Evolutionary conservation across 192 early-diverging fungal genomes (phyloP).

Genomic region (Podochytrium sp.): DNA sequence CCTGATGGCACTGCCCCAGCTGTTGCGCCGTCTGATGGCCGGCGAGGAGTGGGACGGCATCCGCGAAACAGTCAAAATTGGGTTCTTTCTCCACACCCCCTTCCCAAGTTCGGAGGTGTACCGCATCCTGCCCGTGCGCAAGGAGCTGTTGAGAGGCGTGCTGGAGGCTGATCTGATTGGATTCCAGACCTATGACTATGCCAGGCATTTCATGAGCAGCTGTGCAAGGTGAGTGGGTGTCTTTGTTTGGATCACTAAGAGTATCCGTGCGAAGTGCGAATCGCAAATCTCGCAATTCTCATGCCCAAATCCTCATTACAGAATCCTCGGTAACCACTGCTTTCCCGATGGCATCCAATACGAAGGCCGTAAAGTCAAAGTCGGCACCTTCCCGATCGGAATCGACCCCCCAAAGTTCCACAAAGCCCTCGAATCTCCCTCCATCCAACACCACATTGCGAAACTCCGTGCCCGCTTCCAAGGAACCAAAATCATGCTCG

Average conservation of each 20-base stretch:
- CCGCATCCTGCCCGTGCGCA: conserved; percentile 64
- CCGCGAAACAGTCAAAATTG: conserved; percentile 85
- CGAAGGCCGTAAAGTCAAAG: conserved; percentile 90
- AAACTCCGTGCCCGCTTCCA: conserved; percentile 83
- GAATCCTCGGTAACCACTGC: conserved; percentile 88
- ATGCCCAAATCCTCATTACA: not conserved
- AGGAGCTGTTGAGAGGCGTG: conserved; percentile 90
- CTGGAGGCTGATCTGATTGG: conserved; percentile 89
- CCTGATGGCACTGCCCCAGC: conserved; percentile 90
- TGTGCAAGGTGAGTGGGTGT: conserved; percentile 71
- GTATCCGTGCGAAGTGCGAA: not conserved
- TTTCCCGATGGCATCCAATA: conserved; percentile 94
- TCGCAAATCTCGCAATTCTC: not conserved
- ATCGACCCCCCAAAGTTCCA: conserved; percentile 96
- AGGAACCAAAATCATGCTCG: conserved; percentile 88
- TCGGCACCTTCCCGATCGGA: conserved; percentile 98
- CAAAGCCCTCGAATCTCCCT: conserved; percentile 43
- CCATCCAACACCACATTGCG: conserved; percentile 55
- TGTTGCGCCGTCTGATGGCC: conserved; percentile 69
- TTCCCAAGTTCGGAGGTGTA: conserved; percentile 98
- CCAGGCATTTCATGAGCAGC: conserved; percentile 94
- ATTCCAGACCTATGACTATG: conserved; percentile 99
- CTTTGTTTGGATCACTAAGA: too few relatives aligned
- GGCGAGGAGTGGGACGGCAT: conserved; percentile 30
- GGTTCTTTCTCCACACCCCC: conserved; percentile 98